Base-by-base conservation (phyloP, 179 eudicot genomes). In the Beta macrorhiza region DNA sequence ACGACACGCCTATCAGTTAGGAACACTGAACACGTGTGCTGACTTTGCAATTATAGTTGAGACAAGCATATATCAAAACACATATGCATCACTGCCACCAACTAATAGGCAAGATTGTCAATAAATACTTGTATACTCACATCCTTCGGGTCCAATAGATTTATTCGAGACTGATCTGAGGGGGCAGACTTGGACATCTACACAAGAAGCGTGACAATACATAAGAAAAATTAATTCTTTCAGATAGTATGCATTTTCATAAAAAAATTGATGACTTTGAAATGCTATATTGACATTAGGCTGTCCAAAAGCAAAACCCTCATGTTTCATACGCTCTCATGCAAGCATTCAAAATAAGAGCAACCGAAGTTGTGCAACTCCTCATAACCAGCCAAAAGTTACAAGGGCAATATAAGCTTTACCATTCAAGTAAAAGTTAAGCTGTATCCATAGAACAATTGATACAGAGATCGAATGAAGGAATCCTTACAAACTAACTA, bases 141-240 rank as follows among this genome's bases (percentile, higher is more conserved):
- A 85, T 95, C 99, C 81, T 94, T 92, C 10, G 93, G 74, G 81
- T 94, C 98, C 76, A 94, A 93, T 82, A 94, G 87, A 79, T 94
- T 94, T 44, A 94, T 94, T 78, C 98, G 91, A 77, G 97, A 94
- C 79, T 89, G 97, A 77, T 94, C 98, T 44, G 98, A 94, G 81
- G 98, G 89, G 22, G 98, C 93, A 51, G 98, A 94, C 84, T 94
- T 94, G 71, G 98, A 94, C 98, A 94, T 94, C 98, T 94, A 80
- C 81, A 84, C 57, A 82, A 84, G 80, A 85, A 52, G 45, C 13
- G 17, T 32, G 70, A n/a, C 10, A 49, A 61, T 45, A 71, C 78
- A 75, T 79, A 73, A 77, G 75, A 82, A 75, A 10, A 45, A 29
- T 14, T 5, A 72, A 11, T 29, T 19, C 7, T 52, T 72, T 57